These are phyloP conservation scores for Monosporascus sp. DNA, from an alignment of 2,329 filamentous ascomycete genomes.

Conservation along the genomic window DNA sequence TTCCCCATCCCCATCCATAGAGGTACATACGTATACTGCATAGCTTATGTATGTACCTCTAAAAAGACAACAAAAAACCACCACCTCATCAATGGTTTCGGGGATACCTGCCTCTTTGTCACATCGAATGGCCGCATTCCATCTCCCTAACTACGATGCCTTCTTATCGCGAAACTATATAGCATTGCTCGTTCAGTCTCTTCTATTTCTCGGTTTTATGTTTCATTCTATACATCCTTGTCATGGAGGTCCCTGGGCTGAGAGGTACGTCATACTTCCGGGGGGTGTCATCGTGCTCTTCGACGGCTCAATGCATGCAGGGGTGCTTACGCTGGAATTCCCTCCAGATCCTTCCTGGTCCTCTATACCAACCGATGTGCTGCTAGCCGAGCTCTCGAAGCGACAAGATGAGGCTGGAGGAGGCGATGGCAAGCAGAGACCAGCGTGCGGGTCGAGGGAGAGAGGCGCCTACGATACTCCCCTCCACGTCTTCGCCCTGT, in stretches of 20 bases:
- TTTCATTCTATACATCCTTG: not conserved
- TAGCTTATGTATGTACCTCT: no score
- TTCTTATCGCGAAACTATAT: no score
- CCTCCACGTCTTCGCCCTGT: constrained; percentile 61
- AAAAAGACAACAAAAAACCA: no score
- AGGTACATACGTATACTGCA: no score
- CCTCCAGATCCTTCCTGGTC: constrained; percentile 36
- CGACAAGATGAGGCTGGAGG: constrained; percentile 33
- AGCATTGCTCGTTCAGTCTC: no score
- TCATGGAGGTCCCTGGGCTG: not conserved
- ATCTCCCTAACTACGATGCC: no score
- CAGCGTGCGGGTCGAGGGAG: constrained; percentile 47
- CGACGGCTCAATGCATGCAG: not conserved
- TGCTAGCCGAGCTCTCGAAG: constrained; percentile 47
- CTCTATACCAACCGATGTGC: constrained; percentile 45
- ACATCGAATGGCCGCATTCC: no score
- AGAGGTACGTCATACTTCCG: not conserved
- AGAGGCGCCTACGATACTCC: constrained; percentile 58
- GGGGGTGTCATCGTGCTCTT: no score
- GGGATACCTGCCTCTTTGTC: no score
- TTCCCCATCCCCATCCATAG: no score
- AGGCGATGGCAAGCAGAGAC: constrained; percentile 33
- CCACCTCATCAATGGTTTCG: no score
- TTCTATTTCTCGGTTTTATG: no score
- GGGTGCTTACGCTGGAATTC: not conserved